Percentiles rank a stretch among this genome's conserved stretches.
phyloP scores from a whole-genome alignment of 2,329 filamentous ascomycete genomes.

The Arthrinium puccinioides region DNA sequence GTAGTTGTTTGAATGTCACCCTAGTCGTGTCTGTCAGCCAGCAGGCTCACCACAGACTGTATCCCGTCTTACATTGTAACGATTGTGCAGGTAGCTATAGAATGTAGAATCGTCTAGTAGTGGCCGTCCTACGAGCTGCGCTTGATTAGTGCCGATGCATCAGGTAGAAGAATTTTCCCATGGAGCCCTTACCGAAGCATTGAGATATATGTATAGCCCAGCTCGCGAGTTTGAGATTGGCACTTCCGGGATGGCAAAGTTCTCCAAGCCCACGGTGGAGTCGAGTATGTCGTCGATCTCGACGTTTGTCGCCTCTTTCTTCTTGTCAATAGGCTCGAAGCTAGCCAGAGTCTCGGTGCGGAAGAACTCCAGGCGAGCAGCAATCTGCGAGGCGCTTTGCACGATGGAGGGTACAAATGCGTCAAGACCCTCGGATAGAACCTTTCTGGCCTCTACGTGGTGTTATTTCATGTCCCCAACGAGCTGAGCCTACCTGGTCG shows the following conservation, averaged over 20 bases:
- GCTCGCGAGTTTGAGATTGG: constrained; percentile 69
- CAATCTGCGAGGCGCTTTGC: constrained; percentile 47
- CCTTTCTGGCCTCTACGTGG: constrained; percentile 35
- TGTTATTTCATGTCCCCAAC: neutral
- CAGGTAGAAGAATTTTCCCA: neutral
- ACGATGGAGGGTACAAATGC: constrained; percentile 50
- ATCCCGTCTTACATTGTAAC: constrained; percentile 60
- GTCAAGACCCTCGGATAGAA: constrained; percentile 42
- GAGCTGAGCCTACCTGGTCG: neutral
- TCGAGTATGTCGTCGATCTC: constrained; percentile 52
- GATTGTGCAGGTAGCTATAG: constrained; percentile 73
- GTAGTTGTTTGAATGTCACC: constrained; percentile 71
- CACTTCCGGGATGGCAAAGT: constrained; percentile 52
- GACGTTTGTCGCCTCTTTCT: constrained; percentile 39
- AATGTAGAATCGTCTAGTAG: constrained; percentile 74
- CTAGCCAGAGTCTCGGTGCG: constrained; percentile 47
- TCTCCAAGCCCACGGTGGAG: constrained; percentile 48
- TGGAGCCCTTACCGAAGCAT: constrained; percentile 58
- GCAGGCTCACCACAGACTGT: too few relatives aligned
- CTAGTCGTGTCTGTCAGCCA: constrained; percentile 32
- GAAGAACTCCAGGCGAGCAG: constrained; percentile 48
- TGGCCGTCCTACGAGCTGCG: constrained; percentile 75
- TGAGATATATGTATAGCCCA: constrained; percentile 79
- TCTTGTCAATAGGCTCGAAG: constrained; percentile 47
- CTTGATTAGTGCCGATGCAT: constrained; percentile 20